Evolutionary conservation across 1,284 basidiomycete genomes (phyloP).

Genomic region (Microbotryum intermedium): DNA sequence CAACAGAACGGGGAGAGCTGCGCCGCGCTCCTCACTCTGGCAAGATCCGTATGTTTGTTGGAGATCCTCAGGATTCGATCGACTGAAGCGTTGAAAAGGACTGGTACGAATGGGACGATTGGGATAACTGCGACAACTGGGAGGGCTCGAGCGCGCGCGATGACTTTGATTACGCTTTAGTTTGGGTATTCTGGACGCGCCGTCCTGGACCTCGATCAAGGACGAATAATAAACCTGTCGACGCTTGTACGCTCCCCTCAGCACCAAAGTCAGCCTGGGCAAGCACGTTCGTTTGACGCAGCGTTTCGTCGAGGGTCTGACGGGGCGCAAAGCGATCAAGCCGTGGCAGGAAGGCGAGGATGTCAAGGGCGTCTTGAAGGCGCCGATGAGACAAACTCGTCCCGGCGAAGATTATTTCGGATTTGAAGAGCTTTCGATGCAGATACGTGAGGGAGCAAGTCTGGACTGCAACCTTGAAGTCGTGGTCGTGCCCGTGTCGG

Average conservation of each 20-base stretch:
- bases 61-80: too few species aligned
- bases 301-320: conserved; percentile 61
- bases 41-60: too few species aligned
- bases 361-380: conserved; percentile 8
- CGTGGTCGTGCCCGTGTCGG: conserved; percentile 39
- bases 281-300: conserved; percentile 63
- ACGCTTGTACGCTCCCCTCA: conserved; percentile 69
- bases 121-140: too few species aligned
- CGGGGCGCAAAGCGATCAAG: conserved; percentile 1
- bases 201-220: conserved; percentile 55
- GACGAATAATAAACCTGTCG: conserved; percentile 47
- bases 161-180: conserved; percentile 60
- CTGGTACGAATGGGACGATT: too few species aligned
- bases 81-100: too few species aligned
- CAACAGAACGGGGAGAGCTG: too few species aligned
- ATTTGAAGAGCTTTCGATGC: conserved; percentile 54
- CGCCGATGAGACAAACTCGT: conserved; percentile 18
- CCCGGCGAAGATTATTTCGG: conserved; percentile 13
- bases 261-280: conserved; percentile 67
- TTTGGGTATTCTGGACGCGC: conserved; percentile 66
- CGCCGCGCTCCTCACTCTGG: too few species aligned
- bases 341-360: background rate
- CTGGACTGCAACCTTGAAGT: conserved; percentile 61
- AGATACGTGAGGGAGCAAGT: conserved; percentile 69
- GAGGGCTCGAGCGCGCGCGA: too few species aligned